Evolutionary conservation across 2,329 filamentous ascomycete species (phyloP).

Genomic region (Trichophyton equinum): DNA sequence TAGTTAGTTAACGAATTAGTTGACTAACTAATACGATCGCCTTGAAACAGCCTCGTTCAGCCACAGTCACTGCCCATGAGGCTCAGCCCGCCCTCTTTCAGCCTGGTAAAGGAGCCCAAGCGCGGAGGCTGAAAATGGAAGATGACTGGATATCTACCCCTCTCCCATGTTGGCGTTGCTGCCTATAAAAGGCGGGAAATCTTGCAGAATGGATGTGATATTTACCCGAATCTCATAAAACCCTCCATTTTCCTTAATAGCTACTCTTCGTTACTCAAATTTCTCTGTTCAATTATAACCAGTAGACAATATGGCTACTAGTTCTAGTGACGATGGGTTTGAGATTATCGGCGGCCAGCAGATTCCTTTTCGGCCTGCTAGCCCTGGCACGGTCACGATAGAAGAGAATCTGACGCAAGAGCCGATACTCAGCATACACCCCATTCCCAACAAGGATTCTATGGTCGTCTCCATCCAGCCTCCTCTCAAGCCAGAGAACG

Average conservation of each 20-base stretch:
- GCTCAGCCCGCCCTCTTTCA: neutral
- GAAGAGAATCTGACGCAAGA: neutral
- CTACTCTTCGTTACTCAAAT: neutral
- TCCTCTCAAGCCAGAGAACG: constrained; percentile 13
- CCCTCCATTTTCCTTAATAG: neutral
- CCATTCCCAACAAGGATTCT: constrained; percentile 10
- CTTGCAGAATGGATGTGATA: neutral
- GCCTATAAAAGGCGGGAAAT: neutral
- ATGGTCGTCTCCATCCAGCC: constrained; percentile 16
- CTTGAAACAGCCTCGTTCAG: neutral
- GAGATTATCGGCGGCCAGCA: neutral
- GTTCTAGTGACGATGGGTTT: neutral
- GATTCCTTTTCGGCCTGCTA: neutral
- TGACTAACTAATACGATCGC: neutral
- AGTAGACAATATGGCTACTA: neutral
- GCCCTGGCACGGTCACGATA: neutral
- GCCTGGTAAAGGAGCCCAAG: neutral
- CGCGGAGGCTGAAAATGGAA: neutral
- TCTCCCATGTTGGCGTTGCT: neutral
- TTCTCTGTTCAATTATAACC: neutral
- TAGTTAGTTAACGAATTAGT: no score
- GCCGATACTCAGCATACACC: neutral
- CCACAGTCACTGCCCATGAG: neutral
- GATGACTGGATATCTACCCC: neutral
- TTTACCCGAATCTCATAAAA: neutral